Percentiles rank a stretch among this genome's conserved stretches.
Conservation (phyloP, 164 flowering plant genomes). For the Vitis labrusca region DNA sequence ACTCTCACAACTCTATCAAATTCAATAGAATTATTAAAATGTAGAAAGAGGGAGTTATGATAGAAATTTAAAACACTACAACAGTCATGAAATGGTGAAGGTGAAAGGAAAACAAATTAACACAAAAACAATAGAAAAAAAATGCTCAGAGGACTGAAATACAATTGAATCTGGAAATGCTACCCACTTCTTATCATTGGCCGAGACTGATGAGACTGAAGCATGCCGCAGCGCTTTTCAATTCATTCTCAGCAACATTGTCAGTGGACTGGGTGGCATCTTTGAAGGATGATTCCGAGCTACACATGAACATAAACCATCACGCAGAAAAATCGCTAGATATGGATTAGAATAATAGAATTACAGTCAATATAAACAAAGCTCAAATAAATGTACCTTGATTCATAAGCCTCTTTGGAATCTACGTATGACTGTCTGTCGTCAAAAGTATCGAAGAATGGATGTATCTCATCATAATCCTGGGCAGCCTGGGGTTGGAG, state of each 20-base stretch:
- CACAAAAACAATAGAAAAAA: not conserved
- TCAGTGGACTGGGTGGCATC: constrained; percentile 48
- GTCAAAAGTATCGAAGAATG: constrained; percentile 58
- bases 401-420: constrained; percentile 60
- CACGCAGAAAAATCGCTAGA: not conserved
- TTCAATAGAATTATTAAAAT: too few species aligned
- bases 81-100: not conserved
- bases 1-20: too few species aligned
- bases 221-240: constrained; percentile 69
- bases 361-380: too few species aligned
- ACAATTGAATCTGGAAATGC: not conserved
- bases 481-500: constrained; percentile 35
- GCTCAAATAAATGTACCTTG: constrained; percentile 36
- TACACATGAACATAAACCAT: constrained; percentile 22
- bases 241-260: constrained; percentile 55
- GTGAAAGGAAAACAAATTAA: not conserved
- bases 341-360: too few species aligned
- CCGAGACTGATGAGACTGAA: constrained; percentile 68
- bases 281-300: constrained; percentile 56
- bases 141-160: constrained; percentile 10
- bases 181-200: constrained; percentile 4
- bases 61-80: too few species aligned
- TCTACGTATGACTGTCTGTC: constrained; percentile 68
- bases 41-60: too few species aligned
- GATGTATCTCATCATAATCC: constrained; percentile 59